These are phyloP conservation scores for Camellia granthamiana DNA, from an alignment of 148 eudicot genomes.

Conservation along the genomic window DNA sequence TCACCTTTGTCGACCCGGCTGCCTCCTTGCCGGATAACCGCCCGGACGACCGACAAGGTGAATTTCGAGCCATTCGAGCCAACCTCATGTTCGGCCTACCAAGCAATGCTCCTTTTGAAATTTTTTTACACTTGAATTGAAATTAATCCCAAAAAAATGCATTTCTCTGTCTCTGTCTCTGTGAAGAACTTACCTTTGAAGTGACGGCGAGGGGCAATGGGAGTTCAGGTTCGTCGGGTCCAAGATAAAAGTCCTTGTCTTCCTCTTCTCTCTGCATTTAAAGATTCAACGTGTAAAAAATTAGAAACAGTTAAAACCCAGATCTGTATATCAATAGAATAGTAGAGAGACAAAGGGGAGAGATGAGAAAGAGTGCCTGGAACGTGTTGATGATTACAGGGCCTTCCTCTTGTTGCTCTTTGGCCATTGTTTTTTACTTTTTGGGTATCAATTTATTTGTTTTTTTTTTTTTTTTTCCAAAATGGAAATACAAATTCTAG, in stretches of 20 bases:
- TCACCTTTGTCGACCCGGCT: too few species aligned
- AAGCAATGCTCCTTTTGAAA: too few species aligned
- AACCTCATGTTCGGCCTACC: too few species aligned
- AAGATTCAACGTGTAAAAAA: background rate
- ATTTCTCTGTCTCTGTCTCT: background rate
- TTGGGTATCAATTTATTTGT: background rate
- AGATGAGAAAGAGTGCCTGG: constrained; percentile 34
- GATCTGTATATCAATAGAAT: background rate
- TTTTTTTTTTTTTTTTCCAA: constrained; percentile 15
- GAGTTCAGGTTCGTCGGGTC: constrained; percentile 64
- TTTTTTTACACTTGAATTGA: too few species aligned
- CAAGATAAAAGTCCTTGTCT: constrained; percentile 51
- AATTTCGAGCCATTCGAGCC: too few species aligned
- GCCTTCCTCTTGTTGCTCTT: constrained; percentile 39
- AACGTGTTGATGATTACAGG: constrained; percentile 29
- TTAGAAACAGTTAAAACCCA: too few species aligned
- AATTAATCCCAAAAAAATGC: too few species aligned
- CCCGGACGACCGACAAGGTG: too few species aligned
- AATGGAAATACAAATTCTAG: background rate
- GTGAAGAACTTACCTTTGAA: constrained; percentile 56
- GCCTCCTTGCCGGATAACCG: too few species aligned
- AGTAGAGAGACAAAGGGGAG: background rate
- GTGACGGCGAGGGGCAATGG: constrained; percentile 88
- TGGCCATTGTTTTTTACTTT: constrained; percentile 26
- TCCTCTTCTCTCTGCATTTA: constrained; percentile 62